These are phyloP conservation scores for Yamadazyma oceani DNA, from an alignment of 1,139 yeast species.

Conservation along the genomic window DNA sequence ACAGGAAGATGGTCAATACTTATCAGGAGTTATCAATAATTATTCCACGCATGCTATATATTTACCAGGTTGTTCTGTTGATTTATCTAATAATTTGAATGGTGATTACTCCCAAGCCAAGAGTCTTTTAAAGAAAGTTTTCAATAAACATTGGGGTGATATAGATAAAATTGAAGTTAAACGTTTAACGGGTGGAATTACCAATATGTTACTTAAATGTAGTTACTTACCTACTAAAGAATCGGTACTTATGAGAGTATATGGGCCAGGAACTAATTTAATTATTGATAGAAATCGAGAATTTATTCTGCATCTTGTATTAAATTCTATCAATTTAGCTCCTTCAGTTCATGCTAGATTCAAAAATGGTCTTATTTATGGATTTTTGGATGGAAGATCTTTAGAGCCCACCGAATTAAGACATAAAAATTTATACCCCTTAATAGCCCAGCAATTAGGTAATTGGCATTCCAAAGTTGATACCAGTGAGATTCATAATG, in stretches of 20 bases:
- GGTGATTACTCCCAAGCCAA: conserved; percentile 34
- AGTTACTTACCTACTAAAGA: conserved; percentile 27
- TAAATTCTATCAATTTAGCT: conserved; percentile 63
- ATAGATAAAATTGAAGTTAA: conserved; percentile 26
- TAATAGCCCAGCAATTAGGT: conserved; percentile 68
- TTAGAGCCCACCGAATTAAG: conserved; percentile 57
- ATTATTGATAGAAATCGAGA: conserved; percentile 79
- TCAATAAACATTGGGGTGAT: conserved; percentile 33
- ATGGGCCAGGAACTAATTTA: conserved; percentile 72
- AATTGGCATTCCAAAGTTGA: conserved; percentile 63
- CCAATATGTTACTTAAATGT: conserved; percentile 68
- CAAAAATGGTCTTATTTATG: conserved; percentile 74
- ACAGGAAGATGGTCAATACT: conserved; percentile 10
- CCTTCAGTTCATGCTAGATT: conserved; percentile 70
- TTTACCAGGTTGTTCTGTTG: conserved; percentile 38
- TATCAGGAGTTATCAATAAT: conserved; percentile 24
- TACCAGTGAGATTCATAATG: conserved; percentile 47
- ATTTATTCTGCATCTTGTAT: conserved; percentile 66
- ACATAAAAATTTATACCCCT: conserved; percentile 46
- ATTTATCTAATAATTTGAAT: conserved; percentile 31
- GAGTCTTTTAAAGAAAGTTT: conserved; percentile 32
- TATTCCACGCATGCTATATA: conserved; percentile 39
- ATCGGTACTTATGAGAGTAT: conserved; percentile 63
- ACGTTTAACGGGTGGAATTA: conserved; percentile 73
- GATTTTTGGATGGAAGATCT: conserved; percentile 66